A percentile compares a stretch with the other conserved stretches of the same genome.
phyloP scores from a whole-genome alignment of 129 eudicot species.

The Helichrysum umbraculigerum region DNA sequence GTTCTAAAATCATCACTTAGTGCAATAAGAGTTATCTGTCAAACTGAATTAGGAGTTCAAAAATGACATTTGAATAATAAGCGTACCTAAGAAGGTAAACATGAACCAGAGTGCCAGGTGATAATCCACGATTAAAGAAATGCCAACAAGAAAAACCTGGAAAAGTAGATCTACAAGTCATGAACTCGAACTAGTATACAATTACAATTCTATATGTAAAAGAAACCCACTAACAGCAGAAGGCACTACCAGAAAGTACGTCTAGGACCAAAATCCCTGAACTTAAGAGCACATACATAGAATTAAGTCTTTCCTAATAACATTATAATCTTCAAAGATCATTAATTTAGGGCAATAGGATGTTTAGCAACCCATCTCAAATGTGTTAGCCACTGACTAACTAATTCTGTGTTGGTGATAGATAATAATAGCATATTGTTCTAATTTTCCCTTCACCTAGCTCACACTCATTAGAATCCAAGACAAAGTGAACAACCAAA shows the following conservation, averaged over 20 bases:
- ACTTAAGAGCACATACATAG: conserved; percentile 5
- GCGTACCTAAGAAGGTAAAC: conserved; percentile 68
- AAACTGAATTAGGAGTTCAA: conserved; percentile 1
- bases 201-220: neutral
- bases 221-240: neutral
- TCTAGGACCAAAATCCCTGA: neutral
- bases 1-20: neutral
- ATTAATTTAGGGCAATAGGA: neutral
- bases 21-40: neutral
- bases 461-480: conserved; percentile 3
- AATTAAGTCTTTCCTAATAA: conserved; percentile 5
- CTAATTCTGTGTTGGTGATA: conserved; percentile 2
- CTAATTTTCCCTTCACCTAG: neutral
- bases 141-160: conserved; percentile 73
- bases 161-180: conserved; percentile 24
- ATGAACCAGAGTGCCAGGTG: conserved; percentile 88
- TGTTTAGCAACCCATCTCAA: conserved; percentile 4
- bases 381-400: conserved; percentile 2
- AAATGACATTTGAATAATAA: conserved; percentile 23
- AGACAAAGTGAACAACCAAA: neutral
- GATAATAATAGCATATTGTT: neutral
- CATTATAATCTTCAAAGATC: conserved; percentile 16
- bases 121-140: conserved; percentile 70
- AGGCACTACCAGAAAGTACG: neutral
- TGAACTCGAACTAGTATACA: neutral